Base-by-base conservation (phyloP, 352 stramenopile genomes). In the Globisporangium ultimum region DNA sequence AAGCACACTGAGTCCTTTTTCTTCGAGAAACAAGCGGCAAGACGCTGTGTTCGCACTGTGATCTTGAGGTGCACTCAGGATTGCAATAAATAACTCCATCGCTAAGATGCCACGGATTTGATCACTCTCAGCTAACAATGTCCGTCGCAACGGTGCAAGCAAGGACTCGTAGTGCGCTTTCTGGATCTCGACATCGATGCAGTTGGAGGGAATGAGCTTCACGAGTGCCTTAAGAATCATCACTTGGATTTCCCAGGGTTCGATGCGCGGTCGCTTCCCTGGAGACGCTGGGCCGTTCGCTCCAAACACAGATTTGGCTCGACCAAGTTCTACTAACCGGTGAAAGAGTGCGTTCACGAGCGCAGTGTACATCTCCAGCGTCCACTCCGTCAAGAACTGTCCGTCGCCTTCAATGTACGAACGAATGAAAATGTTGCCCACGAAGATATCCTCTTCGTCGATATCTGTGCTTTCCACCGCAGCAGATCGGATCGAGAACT, bases 361-460 rank as follows among this genome's bases (percentile, higher is more conserved):
- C 10, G 80, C 67, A 14, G 57, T 60, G 63, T 88, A 91, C 84
- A 91, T 91, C 20, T 83, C 75, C 3, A 72, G 60, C 24, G 74
- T 88, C 86, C 84, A 95, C 20, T 81, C 62, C 45, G 78, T 90
- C 38, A 93, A 66, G 51, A 95, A 93, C 28, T 87, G 67, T 0
- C 86, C 86, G 53, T 92, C 75, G 20, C 78, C 81, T 67, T 92
- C 80, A 48, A 95, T 84, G 59, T 90, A 95, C 15, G 84, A 91
- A 14, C 71, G 71, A 21, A 95, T 34, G 55, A 93, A 95, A 53
- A 95, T 89, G 46, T 91, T 87, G 11, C 82, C 78, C 5, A 93
- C 78, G 34, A 88, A 90, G 15, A 93, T 66, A 58, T 94, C 80
- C 7, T 87, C 72, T 32, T 64, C 71, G 7, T 82, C 64, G 53